Base-by-base conservation (phyloP, 352 stramenopile genomes). In the Thalassiosira livingstoniorum region DNA sequence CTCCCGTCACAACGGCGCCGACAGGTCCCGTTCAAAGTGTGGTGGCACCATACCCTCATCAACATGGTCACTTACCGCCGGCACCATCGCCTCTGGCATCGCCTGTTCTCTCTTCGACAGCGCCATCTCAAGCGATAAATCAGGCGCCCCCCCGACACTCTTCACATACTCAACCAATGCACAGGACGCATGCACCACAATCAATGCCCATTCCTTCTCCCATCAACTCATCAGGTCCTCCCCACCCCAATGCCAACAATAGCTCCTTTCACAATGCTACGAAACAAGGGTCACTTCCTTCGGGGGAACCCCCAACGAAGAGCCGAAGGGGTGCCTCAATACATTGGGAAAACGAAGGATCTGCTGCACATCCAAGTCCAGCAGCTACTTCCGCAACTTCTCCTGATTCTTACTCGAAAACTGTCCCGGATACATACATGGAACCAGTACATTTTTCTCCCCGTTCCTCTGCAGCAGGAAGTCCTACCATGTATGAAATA, bases 361-460 rank as follows among this genome's bases (percentile, higher is more conserved):
- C 39, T 18, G 39, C 39, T 7, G 39, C 39, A 7, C 39, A 47
- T 15, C 39, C 39, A 47, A 47, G 39, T 51, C 5, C 47, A 58
- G 21, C 47, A 23, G n/a, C 47, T 18, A 23, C 21, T 58, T n/a
- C 47, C 21, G 21, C 21, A 58, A 58, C 21, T 29, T 5, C 47
- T 47, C 7, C 39, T 7, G 15, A 47, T 47, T 7, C 7, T 15
- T 47, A 47, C 15, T 18, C 39, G 39, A 7, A 58, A 7, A 15
- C 47, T 29, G 4, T 4, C 21, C 21, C 11, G 27, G 47, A 58
- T 29, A 29, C 54, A 13, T 37, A 18, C 42, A 7, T 63, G 13
- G 54, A 63, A 37, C 54, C 54, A 31, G 54, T 63, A n/a, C 32
- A 63, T 37, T 63, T 63, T 47, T 47, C 39, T 47, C 39, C 39